Evolutionary conservation across 1,284 basidiomycete genomes (phyloP).

Genomic region (Paramarasmius palmivorus): DNA sequence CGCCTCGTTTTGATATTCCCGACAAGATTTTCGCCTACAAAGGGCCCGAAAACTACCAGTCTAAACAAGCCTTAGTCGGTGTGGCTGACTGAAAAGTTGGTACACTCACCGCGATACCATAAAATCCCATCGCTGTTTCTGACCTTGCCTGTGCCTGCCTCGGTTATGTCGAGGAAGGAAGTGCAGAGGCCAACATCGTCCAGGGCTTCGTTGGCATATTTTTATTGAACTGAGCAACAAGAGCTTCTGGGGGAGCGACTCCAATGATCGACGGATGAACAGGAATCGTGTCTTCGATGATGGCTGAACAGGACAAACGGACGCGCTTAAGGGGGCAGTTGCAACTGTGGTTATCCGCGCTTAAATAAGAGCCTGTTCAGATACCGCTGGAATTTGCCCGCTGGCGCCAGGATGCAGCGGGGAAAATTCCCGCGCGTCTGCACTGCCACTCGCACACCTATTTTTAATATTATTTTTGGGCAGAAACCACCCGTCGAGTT

Average conservation of each 20-base stretch:
- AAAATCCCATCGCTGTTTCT: constrained; percentile 93
- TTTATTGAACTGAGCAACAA: constrained; percentile 86
- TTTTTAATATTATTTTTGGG: too few species aligned
- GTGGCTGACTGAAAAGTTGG: background rate
- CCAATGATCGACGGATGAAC: constrained; percentile 79
- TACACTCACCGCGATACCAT: constrained; percentile 84
- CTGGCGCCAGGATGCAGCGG: too few species aligned
- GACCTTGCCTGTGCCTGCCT: constrained; percentile 89
- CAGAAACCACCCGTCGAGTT: too few species aligned
- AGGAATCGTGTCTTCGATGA: constrained; percentile 66
- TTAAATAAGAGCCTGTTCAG: too few species aligned
- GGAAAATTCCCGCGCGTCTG: too few species aligned
- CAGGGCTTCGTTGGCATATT: constrained; percentile 93
- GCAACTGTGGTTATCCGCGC: too few species aligned
- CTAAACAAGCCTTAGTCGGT: constrained; percentile 56
- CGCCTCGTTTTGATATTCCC: constrained; percentile 87
- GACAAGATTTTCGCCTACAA: constrained; percentile 86
- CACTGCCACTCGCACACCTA: too few species aligned
- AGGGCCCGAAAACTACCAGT: constrained; percentile 90
- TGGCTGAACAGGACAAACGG: constrained; percentile 15
- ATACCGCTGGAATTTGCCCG: too few species aligned
- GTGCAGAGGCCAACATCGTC: constrained; percentile 91
- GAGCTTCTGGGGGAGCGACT: constrained; percentile 67
- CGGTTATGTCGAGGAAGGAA: constrained; percentile 83
- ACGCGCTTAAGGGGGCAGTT: too few species aligned